phyloP scores from a whole-genome alignment of 345 rosid species.

The Lepidium africanum region DNA sequence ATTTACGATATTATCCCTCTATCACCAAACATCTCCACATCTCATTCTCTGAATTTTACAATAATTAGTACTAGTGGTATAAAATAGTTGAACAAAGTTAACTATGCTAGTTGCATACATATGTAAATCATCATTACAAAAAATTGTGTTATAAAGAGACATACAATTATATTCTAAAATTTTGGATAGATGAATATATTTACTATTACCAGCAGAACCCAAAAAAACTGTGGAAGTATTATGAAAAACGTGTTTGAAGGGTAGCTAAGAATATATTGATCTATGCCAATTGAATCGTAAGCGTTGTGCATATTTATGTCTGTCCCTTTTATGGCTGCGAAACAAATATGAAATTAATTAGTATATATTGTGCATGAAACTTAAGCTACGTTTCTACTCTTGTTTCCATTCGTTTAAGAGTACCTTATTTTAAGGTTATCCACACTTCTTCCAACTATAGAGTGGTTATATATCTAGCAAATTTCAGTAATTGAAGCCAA shows the following conservation, averaged over 20 bases:
- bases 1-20: constrained; percentile 8
- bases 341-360: neutral
- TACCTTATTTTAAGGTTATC: neutral
- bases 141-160: neutral
- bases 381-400: constrained; percentile 8
- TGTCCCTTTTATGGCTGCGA: neutral
- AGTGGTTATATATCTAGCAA: too few relatives aligned
- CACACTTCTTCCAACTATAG: neutral
- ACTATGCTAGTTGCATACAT: too few relatives aligned
- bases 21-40: neutral
- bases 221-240: too few relatives aligned
- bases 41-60: neutral
- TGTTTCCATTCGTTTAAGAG: constrained; percentile 4
- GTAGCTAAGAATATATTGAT: neutral
- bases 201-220: neutral
- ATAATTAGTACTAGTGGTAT: neutral
- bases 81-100: neutral
- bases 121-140: neutral
- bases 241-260: neutral
- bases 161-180: too few relatives aligned
- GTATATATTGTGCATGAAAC: constrained; percentile 14
- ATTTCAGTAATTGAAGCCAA: neutral
- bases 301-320: neutral
- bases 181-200: neutral
- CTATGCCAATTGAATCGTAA: neutral